phyloP scores from a whole-genome alignment of 495 filamentous ascomycete genomes.

The Talaromyces borbonicus region DNA sequence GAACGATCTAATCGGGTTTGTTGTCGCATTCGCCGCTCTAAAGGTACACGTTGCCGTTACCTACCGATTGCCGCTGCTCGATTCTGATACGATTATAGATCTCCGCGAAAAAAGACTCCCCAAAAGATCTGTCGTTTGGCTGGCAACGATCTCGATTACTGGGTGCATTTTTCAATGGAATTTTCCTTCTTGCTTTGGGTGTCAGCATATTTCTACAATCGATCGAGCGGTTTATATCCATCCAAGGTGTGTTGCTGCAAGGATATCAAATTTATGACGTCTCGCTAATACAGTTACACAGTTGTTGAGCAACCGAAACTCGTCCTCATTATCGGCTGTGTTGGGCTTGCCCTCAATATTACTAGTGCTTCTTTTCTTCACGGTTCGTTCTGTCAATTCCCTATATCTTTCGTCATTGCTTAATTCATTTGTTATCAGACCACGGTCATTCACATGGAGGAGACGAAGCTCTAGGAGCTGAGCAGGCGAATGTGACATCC shows the following conservation, averaged over 20 bases:
- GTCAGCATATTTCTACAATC: slow-evolving; percentile 90
- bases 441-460: slow-evolving; percentile 2
- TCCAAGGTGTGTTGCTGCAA: slow-evolving; percentile 23
- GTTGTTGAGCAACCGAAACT: slow-evolving; percentile 61
- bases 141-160: slow-evolving; percentile 86
- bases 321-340: slow-evolving; percentile 69
- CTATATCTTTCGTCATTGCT: neutral
- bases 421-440: neutral
- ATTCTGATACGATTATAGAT: slow-evolving; percentile 12
- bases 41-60: slow-evolving; percentile 35
- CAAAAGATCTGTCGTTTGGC: slow-evolving; percentile 36
- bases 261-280: neutral
- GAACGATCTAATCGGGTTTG: slow-evolving; percentile 82
- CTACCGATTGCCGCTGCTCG: neutral
- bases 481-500: neutral
- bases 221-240: slow-evolving; percentile 61
- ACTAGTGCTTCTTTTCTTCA: slow-evolving; percentile 71
- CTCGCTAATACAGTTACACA: slow-evolving; percentile 20
- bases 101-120: slow-evolving; percentile 19
- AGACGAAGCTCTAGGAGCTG: neutral
- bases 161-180: slow-evolving; percentile 84
- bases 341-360: slow-evolving; percentile 73
- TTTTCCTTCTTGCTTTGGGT: slow-evolving; percentile 83
- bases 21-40: slow-evolving; percentile 77
- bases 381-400: slow-evolving; percentile 28